Evolutionary conservation across 2,329 filamentous ascomycete genomes (phyloP).

Genomic region (Aspergillus sp.): DNA sequence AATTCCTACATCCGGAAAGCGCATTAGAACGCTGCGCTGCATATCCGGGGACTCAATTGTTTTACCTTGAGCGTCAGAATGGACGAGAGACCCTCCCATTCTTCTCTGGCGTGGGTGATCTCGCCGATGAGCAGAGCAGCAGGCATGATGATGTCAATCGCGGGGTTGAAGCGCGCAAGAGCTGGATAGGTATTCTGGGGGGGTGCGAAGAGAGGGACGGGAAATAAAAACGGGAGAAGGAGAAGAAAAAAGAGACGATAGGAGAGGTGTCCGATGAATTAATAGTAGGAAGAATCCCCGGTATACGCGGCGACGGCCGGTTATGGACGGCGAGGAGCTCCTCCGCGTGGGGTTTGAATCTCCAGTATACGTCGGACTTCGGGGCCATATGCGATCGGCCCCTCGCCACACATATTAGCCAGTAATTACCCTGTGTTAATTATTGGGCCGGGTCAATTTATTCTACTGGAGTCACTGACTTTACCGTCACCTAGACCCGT

Average conservation of each 20-base stretch:
- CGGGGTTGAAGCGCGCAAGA: constrained; percentile 4
- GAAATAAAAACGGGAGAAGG: constrained; percentile 1
- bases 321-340: neutral
- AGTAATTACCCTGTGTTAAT: neutral
- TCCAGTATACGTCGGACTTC: neutral
- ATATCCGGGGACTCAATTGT: neutral
- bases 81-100: constrained; percentile 45
- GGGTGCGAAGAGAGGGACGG: neutral
- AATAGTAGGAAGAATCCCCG: neutral
- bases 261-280: constrained; percentile 10
- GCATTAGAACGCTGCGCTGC: neutral
- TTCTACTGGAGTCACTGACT: neutral
- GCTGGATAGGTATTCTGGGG: neutral
- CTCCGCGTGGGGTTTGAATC: constrained; percentile 6
- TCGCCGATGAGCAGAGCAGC: constrained; percentile 46
- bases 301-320: neutral
- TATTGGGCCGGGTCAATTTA: neutral
- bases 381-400: neutral
- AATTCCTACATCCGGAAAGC: constrained; percentile 47
- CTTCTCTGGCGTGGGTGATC: constrained; percentile 43
- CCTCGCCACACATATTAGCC: neutral
- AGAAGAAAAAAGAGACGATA: neutral
- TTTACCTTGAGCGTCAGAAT: constrained; percentile 43
- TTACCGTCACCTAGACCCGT: neutral
- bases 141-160: constrained; percentile 33